Percentiles rank a stretch among this genome's conserved stretches.
Evolutionary conservation across 2,329 filamentous ascomycete genomes (phyloP).

Genomic region (Phyllosticta paracitricarpa): DNA sequence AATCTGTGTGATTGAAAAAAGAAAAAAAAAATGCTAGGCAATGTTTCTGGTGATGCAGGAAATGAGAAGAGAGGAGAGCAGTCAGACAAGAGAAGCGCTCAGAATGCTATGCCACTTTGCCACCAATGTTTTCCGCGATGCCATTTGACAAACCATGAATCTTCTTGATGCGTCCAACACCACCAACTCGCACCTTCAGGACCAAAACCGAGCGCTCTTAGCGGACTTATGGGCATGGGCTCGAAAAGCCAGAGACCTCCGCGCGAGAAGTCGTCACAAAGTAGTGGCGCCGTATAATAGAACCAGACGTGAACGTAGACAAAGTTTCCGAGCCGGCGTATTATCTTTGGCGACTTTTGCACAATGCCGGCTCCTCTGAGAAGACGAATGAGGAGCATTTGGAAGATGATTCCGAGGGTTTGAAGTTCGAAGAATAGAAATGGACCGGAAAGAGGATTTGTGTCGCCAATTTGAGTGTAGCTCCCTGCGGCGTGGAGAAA

Average conservation of each 20-base stretch:
- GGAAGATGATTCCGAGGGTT: conserved; percentile 52
- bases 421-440: conserved; percentile 66
- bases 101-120: conserved; percentile 43
- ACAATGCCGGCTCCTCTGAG: conserved; percentile 27
- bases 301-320: conserved; percentile 57
- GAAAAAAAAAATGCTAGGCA: neutral
- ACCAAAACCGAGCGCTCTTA: conserved; percentile 59
- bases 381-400: conserved; percentile 36
- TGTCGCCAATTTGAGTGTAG: conserved; percentile 53
- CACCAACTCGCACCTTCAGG: conserved; percentile 52
- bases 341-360: conserved; percentile 32
- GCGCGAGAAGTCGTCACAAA: conserved; percentile 68
- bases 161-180: conserved; percentile 45
- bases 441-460: conserved; percentile 41
- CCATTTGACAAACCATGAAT: conserved; percentile 42
- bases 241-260: conserved; percentile 73
- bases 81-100: neutral
- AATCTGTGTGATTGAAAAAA: neutral
- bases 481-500: conserved; percentile 63
- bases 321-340: conserved; percentile 49
- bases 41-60: neutral
- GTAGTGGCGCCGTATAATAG: conserved; percentile 50
- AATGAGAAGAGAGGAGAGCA: neutral
- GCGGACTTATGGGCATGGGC: conserved; percentile 63
- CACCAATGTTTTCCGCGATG: conserved; percentile 55